Percentiles rank a stretch among this genome's conserved stretches.
Evolutionary conservation across 352 stramenopile genomes (phyloP).

Genomic region (Plasmopara viticola): DNA sequence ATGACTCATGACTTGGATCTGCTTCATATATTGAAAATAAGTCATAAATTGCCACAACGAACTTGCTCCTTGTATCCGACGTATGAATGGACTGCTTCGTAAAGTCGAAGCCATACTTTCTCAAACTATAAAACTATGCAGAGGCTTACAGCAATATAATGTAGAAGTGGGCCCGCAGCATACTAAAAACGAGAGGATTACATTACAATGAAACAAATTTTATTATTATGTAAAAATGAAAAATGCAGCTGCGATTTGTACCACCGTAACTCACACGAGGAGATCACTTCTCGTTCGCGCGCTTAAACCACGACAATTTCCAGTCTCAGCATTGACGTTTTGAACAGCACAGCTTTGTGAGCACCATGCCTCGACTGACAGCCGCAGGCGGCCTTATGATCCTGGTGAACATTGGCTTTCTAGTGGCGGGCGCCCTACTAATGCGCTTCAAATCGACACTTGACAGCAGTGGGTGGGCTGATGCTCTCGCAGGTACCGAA

Average conservation of each 20-base stretch:
- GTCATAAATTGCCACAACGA: too few relatives aligned
- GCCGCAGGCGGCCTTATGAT: conserved; percentile 54
- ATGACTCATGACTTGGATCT: too few relatives aligned
- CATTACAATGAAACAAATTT: too few relatives aligned
- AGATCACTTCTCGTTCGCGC: conserved; percentile 20
- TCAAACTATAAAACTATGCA: too few relatives aligned
- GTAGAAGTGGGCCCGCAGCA: too few relatives aligned
- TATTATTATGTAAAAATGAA: neutral
- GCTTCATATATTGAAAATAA: too few relatives aligned
- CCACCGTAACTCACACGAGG: neutral
- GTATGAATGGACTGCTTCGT: too few relatives aligned
- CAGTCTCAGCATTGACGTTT: neutral
- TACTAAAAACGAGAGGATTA: too few relatives aligned
- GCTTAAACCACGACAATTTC: conserved; percentile 1
- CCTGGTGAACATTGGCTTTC: conserved; percentile 69
- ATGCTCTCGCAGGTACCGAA: conserved; percentile 66
- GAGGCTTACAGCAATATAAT: too few relatives aligned
- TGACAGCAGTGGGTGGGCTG: conserved; percentile 59
- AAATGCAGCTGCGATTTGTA: conserved; percentile 17
- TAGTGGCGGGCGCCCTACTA: conserved; percentile 53
- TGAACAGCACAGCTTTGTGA: neutral
- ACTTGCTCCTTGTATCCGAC: too few relatives aligned
- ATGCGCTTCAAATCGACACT: conserved; percentile 55
- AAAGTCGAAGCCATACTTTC: too few relatives aligned
- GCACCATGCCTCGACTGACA: conserved; percentile 30